These are phyloP conservation scores for Vaccinium myrtillus DNA, from an alignment of 148 eudicot species.

Conservation along the genomic window DNA sequence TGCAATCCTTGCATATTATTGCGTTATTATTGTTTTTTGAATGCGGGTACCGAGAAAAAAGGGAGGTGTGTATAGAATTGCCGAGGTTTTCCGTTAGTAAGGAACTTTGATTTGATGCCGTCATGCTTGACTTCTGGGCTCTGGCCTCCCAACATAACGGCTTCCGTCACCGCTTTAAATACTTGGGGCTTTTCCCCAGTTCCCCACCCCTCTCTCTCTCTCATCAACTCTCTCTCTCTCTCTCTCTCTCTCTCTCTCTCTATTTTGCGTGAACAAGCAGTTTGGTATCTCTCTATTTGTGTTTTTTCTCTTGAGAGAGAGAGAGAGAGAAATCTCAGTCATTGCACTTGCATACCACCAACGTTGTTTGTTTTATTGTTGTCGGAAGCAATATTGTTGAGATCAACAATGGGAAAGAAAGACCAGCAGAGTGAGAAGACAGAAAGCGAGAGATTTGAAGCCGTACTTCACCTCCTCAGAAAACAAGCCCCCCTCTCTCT, in stretches of 20 bases:
- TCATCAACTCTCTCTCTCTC: neutral
- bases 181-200: conserved; percentile 10
- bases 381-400: neutral
- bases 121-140: conserved; percentile 8
- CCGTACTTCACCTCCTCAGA: conserved; percentile 57
- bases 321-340: conserved; percentile 9
- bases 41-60: too few relatives aligned
- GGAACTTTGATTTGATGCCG: conserved; percentile 9
- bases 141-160: conserved; percentile 21
- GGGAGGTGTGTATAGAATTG: too few relatives aligned
- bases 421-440: conserved; percentile 30
- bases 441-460: conserved; percentile 49
- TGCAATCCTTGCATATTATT: too few relatives aligned
- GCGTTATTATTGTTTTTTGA: too few relatives aligned
- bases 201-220: too few relatives aligned
- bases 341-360: neutral
- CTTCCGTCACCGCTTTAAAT: conserved; percentile 41
- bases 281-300: conserved; percentile 23
- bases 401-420: conserved; percentile 57
- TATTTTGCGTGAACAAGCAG: conserved; percentile 34
- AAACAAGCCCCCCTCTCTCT: conserved; percentile 71
- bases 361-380: neutral
- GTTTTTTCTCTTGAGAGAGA: conserved; percentile 22
- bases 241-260: conserved; percentile 1
- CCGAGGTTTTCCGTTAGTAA: conserved; percentile 24